A percentile compares a stretch with the other conserved stretches of the same genome.
phyloP scores from a whole-genome alignment of 1,284 basidiomycete species.

The Ceratorhiza oryzae-sativae region DNA sequence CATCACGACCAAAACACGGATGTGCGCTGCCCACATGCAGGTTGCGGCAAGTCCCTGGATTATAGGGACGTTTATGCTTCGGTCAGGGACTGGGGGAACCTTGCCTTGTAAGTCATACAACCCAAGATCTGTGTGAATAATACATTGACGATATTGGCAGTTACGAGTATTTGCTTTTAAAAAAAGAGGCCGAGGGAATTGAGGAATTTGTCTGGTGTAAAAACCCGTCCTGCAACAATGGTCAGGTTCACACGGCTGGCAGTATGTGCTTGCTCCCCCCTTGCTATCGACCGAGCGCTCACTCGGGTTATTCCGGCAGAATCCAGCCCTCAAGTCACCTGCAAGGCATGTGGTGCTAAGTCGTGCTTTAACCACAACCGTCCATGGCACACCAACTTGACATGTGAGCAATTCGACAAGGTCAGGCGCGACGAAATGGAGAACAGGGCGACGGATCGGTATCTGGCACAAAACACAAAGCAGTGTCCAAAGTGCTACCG shows the following conservation, averaged over 20 bases:
- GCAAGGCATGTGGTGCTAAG: conserved; percentile 6
- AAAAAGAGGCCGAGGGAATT: background rate
- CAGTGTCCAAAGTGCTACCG: conserved; percentile 27
- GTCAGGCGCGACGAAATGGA: background rate
- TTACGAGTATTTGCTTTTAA: conserved; percentile 9
- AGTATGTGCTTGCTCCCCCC: background rate
- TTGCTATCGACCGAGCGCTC: background rate
- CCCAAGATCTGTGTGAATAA: background rate
- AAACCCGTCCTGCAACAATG: background rate
- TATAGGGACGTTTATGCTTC: conserved; percentile 20
- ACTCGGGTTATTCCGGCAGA: background rate
- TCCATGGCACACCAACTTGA: conserved; percentile 14
- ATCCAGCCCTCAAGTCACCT: background rate
- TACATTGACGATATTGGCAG: conserved; percentile 8
- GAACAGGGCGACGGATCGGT: conserved; percentile 1
- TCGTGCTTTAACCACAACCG: conserved; percentile 15
- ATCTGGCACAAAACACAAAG: conserved; percentile 17
- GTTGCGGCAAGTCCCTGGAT: conserved; percentile 17
- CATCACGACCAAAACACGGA: background rate
- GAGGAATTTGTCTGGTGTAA: conserved; percentile 21
- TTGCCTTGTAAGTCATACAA: conserved; percentile 22
- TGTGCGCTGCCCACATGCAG: conserved; percentile 18
- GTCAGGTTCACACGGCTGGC: conserved; percentile 7
- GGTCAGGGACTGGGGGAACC: conserved; percentile 12
- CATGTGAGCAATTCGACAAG: conserved; percentile 21